Percentiles rank a stretch among this genome's conserved stretches.
Conservation (phyloP, 1,284 basidiomycete genomes). For the Tetrapyrgos nigripes region DNA sequence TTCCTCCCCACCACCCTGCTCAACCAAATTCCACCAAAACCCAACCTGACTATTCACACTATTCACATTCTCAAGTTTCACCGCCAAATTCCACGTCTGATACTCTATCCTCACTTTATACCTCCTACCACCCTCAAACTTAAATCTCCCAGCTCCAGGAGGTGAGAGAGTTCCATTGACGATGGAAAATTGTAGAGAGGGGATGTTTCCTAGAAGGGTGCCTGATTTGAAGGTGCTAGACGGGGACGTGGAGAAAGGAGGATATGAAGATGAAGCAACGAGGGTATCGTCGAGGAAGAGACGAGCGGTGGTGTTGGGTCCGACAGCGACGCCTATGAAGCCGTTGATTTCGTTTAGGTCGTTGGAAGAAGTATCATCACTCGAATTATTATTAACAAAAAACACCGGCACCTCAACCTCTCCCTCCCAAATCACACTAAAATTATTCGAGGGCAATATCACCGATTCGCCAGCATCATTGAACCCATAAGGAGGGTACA, state of each 20-base stretch:
- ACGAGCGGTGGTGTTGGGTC: constrained; percentile 15
- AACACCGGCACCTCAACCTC: constrained; percentile 27
- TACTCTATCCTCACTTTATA: constrained; percentile 31
- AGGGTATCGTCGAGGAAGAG: constrained; percentile 14
- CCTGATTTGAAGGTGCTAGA: constrained; percentile 12
- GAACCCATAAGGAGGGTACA: constrained; percentile 31
- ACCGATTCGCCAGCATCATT: neutral
- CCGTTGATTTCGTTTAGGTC: constrained; percentile 29
- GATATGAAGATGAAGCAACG: constrained; percentile 15
- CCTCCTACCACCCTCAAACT: constrained; percentile 26
- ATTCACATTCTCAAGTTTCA: constrained; percentile 35
- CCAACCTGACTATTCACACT: constrained; percentile 32
- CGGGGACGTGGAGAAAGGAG: constrained; percentile 16
- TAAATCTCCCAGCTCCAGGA: constrained; percentile 27
- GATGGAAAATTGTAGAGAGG: constrained; percentile 20
- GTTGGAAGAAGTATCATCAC: constrained; percentile 22
- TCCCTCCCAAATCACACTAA: constrained; percentile 38
- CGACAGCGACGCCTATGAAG: constrained; percentile 14
- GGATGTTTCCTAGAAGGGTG: constrained; percentile 34
- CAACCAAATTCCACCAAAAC: constrained; percentile 37
- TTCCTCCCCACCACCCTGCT: constrained; percentile 16
- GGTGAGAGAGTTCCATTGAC: constrained; percentile 28
- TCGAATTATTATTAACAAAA: no score
- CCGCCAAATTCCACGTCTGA: constrained; percentile 32
- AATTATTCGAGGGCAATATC: constrained; percentile 35